Evolutionary conservation across 2,329 filamentous ascomycete genomes (phyloP), one percentile per base, ranked within the genome.

Genomic region (Claviceps arundinis): DNA sequence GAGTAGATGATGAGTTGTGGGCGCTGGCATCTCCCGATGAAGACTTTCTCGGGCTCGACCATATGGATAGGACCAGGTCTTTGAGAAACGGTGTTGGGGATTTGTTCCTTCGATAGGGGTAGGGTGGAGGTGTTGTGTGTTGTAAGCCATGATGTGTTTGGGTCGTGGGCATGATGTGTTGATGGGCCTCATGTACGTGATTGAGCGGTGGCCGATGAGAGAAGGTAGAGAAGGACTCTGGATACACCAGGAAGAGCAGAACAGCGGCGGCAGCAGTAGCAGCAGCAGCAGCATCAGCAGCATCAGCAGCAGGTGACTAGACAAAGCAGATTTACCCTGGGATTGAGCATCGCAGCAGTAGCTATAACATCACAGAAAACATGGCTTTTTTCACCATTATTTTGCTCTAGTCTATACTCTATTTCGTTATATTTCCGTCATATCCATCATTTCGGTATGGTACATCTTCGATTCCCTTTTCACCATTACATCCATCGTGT

Each of bases 31-130:
- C 63, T 26, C 71, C 69, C 4, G 75, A 81, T 26, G 82, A 85
- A 56, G 80, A 84, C 56, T 72, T 73, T 56, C 73, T 86, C 54
- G 82, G 82, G 17, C 65, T 86, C 55, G 82, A 86, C 62, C 82
- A 86, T 58, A 68, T 77, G 47, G 82, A 85, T 67, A 76, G 81
- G 60, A 72, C 79, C 50, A 73, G 80, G 58, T 67, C 73, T 19
- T 59, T 77, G 57, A 73, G 80, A 54, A 83, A 82, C 60, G 81
- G 80, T 46, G 74, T 71, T 56, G 76, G 76, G 44, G 81, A 84
- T 62, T 71, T 85, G 61, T 84, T 84, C 68, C 75, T 84, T 57
- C 66, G 65, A 62, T 70, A 24, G 40, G 17, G 42, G 37, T 48
- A 51, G 52, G 50, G 38, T 54, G 50, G 46, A 24, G 52, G 48